A percentile compares a stretch with the other conserved stretches of the same genome.
These are phyloP conservation scores for Venturia nashicola DNA, from an alignment of 2,329 filamentous ascomycete genomes.

Conservation along the genomic window DNA sequence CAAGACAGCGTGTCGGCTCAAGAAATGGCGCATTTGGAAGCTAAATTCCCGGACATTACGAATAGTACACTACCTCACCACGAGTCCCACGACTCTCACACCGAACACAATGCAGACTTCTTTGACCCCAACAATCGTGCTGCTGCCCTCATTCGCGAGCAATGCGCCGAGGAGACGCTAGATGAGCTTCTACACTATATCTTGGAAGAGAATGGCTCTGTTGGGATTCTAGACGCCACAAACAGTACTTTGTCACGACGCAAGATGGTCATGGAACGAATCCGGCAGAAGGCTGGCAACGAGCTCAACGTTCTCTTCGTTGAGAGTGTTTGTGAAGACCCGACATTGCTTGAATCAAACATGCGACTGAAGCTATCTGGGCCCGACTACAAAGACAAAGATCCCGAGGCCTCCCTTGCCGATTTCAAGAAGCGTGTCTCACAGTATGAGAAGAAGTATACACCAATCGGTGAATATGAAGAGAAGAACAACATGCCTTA, in stretches of 20 bases:
- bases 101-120: constrained; percentile 85
- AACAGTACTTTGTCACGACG: constrained; percentile 87
- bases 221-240: constrained; percentile 92
- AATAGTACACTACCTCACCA: not conserved
- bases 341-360: constrained; percentile 77
- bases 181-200: constrained; percentile 90
- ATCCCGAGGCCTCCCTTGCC: constrained; percentile 68
- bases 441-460: constrained; percentile 89
- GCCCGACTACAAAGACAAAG: constrained; percentile 90
- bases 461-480: constrained; percentile 80
- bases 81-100: constrained; percentile 17
- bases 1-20: constrained; percentile 3
- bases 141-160: constrained; percentile 74
- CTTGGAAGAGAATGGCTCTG: constrained; percentile 66
- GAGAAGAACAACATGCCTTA: constrained; percentile 87
- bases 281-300: constrained; percentile 71
- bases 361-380: constrained; percentile 95
- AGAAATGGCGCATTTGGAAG: constrained; percentile 17
- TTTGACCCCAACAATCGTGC: constrained; percentile 83
- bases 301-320: constrained; percentile 85
- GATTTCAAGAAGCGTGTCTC: constrained; percentile 90
- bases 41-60: constrained; percentile 18
- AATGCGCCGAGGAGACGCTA: constrained; percentile 82
- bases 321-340: constrained; percentile 83
- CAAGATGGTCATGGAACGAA: constrained; percentile 69